Evolutionary conservation across 148 eudicot genomes (phyloP).

Genomic region (Mesembryanthemum crystallinum): DNA sequence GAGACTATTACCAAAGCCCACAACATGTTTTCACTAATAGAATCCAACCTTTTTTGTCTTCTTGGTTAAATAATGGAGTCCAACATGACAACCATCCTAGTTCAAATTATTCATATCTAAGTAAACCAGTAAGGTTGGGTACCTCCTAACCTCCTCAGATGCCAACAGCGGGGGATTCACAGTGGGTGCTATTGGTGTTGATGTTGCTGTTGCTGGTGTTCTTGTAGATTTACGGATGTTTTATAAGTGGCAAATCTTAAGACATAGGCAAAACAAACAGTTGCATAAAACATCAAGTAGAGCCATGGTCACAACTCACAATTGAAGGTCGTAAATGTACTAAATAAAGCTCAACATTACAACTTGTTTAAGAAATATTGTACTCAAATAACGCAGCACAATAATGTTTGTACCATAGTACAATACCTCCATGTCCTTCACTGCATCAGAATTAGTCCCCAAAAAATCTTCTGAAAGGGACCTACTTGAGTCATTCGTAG

Average conservation of each 20-base stretch:
- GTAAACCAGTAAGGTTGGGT: neutral
- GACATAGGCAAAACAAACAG: neutral
- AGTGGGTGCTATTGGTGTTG: neutral
- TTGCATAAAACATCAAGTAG: neutral
- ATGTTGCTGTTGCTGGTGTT: neutral
- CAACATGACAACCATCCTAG: neutral
- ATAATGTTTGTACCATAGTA: neutral
- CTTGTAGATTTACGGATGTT: neutral
- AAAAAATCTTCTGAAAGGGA: constrained; percentile 42
- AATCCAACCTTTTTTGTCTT: too few species aligned
- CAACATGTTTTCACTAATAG: neutral
- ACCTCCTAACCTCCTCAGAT: neutral
- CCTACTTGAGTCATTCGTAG: constrained; percentile 42
- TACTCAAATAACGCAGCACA: neutral
- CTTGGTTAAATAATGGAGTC: too few species aligned
- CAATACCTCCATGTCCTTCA: constrained; percentile 32
- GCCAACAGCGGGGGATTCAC: neutral
- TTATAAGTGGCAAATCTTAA: neutral
- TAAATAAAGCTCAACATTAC: neutral
- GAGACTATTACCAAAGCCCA: neutral
- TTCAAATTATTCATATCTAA: neutral
- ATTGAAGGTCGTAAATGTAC: neutral
- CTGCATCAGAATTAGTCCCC: constrained; percentile 33
- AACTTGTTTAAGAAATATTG: neutral
- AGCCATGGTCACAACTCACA: neutral